A percentile compares a stretch with the other conserved stretches of the same genome.
Conservation (phyloP, 768 basidiomycete species). For the Mycena belliarum region DNA sequence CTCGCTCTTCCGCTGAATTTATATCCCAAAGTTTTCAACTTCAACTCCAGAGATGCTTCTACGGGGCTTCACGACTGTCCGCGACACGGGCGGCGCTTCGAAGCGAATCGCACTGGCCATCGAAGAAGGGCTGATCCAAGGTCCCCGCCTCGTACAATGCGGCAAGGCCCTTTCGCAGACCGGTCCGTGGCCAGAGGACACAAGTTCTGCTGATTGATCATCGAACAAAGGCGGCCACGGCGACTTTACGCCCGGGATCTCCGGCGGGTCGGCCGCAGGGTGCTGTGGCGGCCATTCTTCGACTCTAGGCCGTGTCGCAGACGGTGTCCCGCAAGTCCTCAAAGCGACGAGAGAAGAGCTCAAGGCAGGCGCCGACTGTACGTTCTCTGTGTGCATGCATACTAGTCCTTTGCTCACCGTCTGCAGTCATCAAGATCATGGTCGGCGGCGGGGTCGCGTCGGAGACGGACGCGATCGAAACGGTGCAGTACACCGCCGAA, state of each 20-base stretch:
- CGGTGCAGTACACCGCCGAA: slow-evolving; percentile 42
- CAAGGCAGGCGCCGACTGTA: slow-evolving; percentile 39
- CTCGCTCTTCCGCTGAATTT: too few species aligned
- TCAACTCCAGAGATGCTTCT: slow-evolving; percentile 40
- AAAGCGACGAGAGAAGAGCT: slow-evolving; percentile 38
- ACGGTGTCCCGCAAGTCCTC: slow-evolving; percentile 39
- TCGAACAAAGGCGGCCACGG: slow-evolving; percentile 36
- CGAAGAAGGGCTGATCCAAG: slow-evolving; percentile 37
- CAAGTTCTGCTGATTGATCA: neutral
- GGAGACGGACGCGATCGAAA: slow-evolving; percentile 45
- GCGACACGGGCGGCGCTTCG: slow-evolving; percentile 41
- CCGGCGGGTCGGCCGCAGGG: slow-evolving; percentile 24
- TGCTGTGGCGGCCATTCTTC: slow-evolving; percentile 37
- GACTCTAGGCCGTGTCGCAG: slow-evolving; percentile 33
- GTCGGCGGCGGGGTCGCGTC: slow-evolving; percentile 44
- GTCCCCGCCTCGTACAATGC: slow-evolving; percentile 40
- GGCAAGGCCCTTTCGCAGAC: slow-evolving; percentile 43
- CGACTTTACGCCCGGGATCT: slow-evolving; percentile 27
- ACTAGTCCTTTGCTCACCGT: too few species aligned
- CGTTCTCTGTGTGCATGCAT: too few species aligned
- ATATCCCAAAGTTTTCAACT: too few species aligned
- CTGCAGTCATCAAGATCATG: slow-evolving; percentile 40
- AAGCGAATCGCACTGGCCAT: slow-evolving; percentile 39
- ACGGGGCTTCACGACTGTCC: slow-evolving; percentile 41
- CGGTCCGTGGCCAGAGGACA: slow-evolving; percentile 14